Evolutionary conservation across 2,329 filamentous ascomycete species (phyloP).

Genomic region (Phaeosphaeria sp.): DNA sequence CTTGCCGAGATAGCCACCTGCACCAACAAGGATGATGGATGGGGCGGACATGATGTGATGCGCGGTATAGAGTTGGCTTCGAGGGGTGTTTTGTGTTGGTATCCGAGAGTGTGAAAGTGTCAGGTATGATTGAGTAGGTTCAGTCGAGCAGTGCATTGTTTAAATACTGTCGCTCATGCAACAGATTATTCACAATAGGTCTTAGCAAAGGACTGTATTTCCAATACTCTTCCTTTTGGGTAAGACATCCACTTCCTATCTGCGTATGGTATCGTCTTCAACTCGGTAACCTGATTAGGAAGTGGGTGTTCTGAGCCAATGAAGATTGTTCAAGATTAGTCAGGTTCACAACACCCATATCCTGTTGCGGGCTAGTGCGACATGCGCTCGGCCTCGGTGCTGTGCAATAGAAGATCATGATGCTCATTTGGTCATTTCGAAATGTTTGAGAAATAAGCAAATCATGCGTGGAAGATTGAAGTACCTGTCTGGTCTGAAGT

Average conservation of each 20-base stretch:
- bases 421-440: too few species aligned
- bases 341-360: not conserved
- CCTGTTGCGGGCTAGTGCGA: not conserved
- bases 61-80: too few species aligned
- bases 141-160: not conserved
- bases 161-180: not conserved
- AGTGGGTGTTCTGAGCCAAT: not conserved
- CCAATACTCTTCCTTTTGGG: not conserved
- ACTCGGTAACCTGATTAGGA: not conserved
- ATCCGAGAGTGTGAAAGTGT: too few species aligned
- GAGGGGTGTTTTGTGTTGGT: too few species aligned
- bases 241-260: not conserved
- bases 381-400: too few species aligned
- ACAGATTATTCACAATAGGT: not conserved
- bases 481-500: too few species aligned
- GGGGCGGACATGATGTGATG: not conserved
- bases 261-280: not conserved
- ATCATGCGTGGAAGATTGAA: too few species aligned
- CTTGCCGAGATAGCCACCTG: not conserved
- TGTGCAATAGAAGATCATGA: too few species aligned
- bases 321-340: not conserved
- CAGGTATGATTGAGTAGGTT: too few species aligned
- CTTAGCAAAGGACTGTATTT: not conserved
- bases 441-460: too few species aligned
- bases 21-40: not conserved